Conservation (phyloP, 2,329 filamentous ascomycete genomes). For the Pseudopithomyces maydicus region DNA sequence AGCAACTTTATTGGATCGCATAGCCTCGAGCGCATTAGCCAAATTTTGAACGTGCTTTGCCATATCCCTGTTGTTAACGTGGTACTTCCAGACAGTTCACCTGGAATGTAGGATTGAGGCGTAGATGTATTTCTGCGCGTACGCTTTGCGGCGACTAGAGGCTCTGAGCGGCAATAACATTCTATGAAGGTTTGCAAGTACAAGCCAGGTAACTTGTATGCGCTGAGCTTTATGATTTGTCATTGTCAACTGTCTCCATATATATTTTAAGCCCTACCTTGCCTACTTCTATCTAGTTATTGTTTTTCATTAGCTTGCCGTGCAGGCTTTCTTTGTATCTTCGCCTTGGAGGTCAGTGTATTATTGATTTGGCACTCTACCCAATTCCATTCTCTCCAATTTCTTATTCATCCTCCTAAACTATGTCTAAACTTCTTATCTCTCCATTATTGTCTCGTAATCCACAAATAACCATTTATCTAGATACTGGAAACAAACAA, state of each 20-base stretch:
- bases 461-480: conserved; percentile 14
- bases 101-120: conserved; percentile 1
- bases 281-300: neutral
- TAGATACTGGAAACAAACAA: conserved; percentile 10
- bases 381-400: neutral
- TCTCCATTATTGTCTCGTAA: conserved; percentile 11
- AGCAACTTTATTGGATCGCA: neutral
- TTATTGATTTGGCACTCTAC: neutral
- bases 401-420: conserved; percentile 6
- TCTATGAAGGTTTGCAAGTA: neutral
- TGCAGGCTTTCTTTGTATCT: neutral
- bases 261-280: neutral
- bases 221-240: neutral
- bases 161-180: neutral
- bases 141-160: conserved; percentile 1
- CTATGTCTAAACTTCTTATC: conserved; percentile 8
- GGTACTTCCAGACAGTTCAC: conserved; percentile 1
- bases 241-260: conserved; percentile 3
- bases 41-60: neutral
- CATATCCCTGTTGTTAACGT: neutral
- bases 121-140: neutral
- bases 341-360: neutral
- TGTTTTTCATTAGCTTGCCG: neutral
- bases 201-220: neutral
- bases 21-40: neutral